These are phyloP conservation scores for Scutellaria minor DNA, from an alignment of 257 asterid species.

Conservation along the genomic window DNA sequence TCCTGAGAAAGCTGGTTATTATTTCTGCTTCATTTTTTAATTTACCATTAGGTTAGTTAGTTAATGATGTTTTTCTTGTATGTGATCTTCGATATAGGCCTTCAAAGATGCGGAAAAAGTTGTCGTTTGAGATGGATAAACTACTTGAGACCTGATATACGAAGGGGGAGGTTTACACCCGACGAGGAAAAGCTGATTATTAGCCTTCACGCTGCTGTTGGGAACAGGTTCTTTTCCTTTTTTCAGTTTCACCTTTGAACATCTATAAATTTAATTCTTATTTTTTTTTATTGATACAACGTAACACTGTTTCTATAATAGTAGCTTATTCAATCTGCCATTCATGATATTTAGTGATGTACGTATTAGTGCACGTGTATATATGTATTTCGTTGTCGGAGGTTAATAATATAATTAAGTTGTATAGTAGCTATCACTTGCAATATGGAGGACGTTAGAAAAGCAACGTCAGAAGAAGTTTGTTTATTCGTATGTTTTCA, in stretches of 20 bases:
- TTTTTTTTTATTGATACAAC: neutral
- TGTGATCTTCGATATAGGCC: slow-evolving; percentile 47
- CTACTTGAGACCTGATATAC: slow-evolving; percentile 89
- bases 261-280: neutral
- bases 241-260: neutral
- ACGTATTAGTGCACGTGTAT: neutral
- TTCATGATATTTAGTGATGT: neutral
- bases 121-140: slow-evolving; percentile 94
- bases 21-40: neutral
- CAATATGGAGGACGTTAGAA: slow-evolving; percentile 49
- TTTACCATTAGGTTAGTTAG: neutral
- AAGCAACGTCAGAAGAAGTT: slow-evolving; percentile 46
- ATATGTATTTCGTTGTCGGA: neutral
- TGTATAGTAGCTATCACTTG: slow-evolving; percentile 38
- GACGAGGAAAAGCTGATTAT: slow-evolving; percentile 91
- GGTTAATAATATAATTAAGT: neutral
- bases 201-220: slow-evolving; percentile 90
- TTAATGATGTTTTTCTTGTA: neutral
- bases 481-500: slow-evolving; percentile 39
- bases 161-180: slow-evolving; percentile 85
- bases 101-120: slow-evolving; percentile 95
- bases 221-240: slow-evolving; percentile 69
- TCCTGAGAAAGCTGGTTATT: slow-evolving; percentile 90
- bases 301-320: no score
- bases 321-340: neutral